These are phyloP conservation scores for Tillandsia fasciculata DNA, from an alignment of 176 grass and related monocot genomes.

Conservation along the genomic window DNA sequence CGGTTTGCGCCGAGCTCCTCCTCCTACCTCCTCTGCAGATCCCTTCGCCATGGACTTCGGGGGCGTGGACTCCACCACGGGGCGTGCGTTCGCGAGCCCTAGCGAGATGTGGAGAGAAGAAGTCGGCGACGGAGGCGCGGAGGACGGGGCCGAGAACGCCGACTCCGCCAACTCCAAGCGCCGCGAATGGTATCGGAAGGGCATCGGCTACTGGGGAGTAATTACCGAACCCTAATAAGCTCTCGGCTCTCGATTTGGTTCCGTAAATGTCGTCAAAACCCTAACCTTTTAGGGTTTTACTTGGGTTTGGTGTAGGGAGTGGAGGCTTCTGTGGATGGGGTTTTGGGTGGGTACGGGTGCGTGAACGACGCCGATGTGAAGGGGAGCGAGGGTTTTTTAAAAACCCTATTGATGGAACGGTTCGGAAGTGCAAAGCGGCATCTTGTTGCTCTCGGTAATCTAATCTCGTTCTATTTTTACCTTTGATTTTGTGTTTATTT, in stretches of 20 bases:
- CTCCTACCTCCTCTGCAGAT: background rate
- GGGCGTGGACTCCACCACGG: slow-evolving; percentile 54
- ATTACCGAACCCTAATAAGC: slow-evolving; percentile 12
- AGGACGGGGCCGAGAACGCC: slow-evolving; percentile 1
- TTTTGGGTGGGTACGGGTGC: slow-evolving; percentile 81
- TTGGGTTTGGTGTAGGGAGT: slow-evolving; percentile 46
- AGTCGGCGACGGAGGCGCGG: slow-evolving; percentile 33
- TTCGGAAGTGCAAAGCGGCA: slow-evolving; percentile 53
- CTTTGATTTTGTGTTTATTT: background rate
- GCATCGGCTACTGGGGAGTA: slow-evolving; percentile 98
- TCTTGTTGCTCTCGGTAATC: slow-evolving; percentile 69
- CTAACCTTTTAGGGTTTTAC: slow-evolving; percentile 8
- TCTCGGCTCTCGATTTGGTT: background rate
- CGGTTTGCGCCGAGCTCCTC: slow-evolving; percentile 3
- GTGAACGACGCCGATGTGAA: slow-evolving; percentile 88
- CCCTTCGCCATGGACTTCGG: slow-evolving; percentile 47
- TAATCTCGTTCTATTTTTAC: background rate
- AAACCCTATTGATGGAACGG: slow-evolving; percentile 42
- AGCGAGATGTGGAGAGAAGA: slow-evolving; percentile 88
- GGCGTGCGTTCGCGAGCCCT: slow-evolving; percentile 63
- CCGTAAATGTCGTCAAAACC: background rate
- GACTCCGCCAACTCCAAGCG: slow-evolving; percentile 27
- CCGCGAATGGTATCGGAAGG: slow-evolving; percentile 80
- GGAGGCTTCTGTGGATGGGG: slow-evolving; percentile 83
- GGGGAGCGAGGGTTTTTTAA: slow-evolving; percentile 81